Evolutionary conservation across 441 rosid genomes (phyloP), one percentile per base, ranked within the genome.

Genomic region (Euphorbia corollata): DNA sequence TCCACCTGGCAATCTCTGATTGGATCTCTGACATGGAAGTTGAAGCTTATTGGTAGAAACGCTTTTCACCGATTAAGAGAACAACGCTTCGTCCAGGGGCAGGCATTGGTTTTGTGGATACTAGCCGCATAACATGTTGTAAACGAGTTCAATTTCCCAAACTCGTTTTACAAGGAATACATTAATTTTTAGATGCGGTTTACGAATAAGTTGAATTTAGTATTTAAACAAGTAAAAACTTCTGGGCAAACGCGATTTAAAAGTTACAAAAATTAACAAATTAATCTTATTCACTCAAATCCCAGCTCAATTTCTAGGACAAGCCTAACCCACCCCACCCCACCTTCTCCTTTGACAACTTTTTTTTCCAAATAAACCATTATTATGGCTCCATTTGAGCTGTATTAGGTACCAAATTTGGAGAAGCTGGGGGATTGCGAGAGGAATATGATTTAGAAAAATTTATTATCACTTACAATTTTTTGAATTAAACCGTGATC

Each of bases 31-130:
- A 73, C 79, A 72, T 77, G 79, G 67, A 5, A 48, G 15, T 55
- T 45, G 63, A 55, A 58, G 36, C 74, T 58, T 27, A 53, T 61
- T 61, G 65, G 68, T 54, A n/a, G 61, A 53, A 57, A 2, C 32
- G 39, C 64, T 36, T 73, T 16, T 54, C 32, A 27, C 32, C 4
- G 32, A 27, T 27, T 1, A 27, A 27, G 32, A 27, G 4, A 27
- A 27, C 1, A 27, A 27, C 32, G 32, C 32, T 27, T 27, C 4
- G 32, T 27, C 32, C 18, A 2, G 15, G 56, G 39, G 59, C 61
- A 20, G 20, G 59, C 59, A 62, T 61, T 61, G 74, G 67, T 38
- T 68, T 70, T 61, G 80, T 72, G 74, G 73, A 27, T 67, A 71
- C 68, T 27, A 27, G 32, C 32, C 32, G 32, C 32, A 27, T 27